phyloP scores from a whole-genome alignment of 176 grass and related monocot genomes.

The Paspalum notatum region DNA sequence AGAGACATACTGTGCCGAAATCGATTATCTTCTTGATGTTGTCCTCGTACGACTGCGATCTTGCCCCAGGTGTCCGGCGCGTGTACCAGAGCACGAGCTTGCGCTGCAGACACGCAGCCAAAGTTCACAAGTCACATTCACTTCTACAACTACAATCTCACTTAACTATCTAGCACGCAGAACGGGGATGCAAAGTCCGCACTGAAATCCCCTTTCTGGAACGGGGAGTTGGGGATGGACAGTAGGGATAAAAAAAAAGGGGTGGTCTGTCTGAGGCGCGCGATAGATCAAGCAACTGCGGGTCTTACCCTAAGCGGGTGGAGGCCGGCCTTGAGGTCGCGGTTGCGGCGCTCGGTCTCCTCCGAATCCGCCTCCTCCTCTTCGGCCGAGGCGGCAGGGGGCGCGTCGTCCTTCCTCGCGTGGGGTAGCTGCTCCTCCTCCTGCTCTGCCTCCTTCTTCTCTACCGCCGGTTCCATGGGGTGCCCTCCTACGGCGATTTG shows the following conservation, averaged over 20 bases:
- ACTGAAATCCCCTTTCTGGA: not conserved
- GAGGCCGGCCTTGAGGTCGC: slow-evolving; percentile 80
- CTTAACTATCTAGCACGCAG: not conserved
- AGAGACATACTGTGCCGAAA: slow-evolving; percentile 74
- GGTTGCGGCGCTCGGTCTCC: slow-evolving; percentile 71
- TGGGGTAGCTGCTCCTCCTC: slow-evolving; percentile 48
- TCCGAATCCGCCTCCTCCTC: slow-evolving; percentile 58
- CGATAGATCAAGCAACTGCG: slow-evolving; percentile 40
- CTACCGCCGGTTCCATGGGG: slow-evolving; percentile 39
- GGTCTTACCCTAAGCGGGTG: slow-evolving; percentile 88
- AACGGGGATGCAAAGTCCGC: not conserved
- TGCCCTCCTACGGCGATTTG: slow-evolving; percentile 27
- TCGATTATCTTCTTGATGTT: slow-evolving; percentile 95
- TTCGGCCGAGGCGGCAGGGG: not conserved
- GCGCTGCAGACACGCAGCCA: slow-evolving; percentile 46
- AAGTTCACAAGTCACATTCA: slow-evolving; percentile 1
- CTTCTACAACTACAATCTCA: not conserved
- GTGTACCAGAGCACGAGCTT: slow-evolving; percentile 96
- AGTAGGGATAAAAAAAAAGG: not conserved
- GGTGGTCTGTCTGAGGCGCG: no score
- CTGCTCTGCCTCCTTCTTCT: slow-evolving; percentile 50
- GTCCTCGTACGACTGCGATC: slow-evolving; percentile 89
- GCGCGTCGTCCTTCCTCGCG: slow-evolving; percentile 25
- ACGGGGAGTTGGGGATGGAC: not conserved
- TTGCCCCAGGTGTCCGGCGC: slow-evolving; percentile 72